These are phyloP conservation scores for Chimonanthus salicifolius DNA, from an alignment of 164 flowering plant genomes.

Conservation along the genomic window DNA sequence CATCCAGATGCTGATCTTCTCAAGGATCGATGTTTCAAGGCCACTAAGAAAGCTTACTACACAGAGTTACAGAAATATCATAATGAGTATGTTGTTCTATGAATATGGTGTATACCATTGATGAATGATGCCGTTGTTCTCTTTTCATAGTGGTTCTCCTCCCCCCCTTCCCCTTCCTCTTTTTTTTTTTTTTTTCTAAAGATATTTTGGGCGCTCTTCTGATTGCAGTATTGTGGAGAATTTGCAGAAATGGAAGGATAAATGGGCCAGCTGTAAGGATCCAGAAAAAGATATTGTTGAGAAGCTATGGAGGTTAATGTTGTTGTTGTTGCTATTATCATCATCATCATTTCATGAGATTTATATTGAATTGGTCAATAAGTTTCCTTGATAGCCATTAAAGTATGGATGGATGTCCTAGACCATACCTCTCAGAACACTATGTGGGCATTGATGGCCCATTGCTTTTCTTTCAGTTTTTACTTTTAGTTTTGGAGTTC, in stretches of 20 bases:
- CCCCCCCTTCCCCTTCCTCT: not conserved
- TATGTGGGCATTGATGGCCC: not conserved
- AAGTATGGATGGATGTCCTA: not conserved
- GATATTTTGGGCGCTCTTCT: not conserved
- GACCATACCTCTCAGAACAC: not conserved
- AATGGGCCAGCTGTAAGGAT: conserved; percentile 52
- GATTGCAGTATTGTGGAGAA: conserved; percentile 58
- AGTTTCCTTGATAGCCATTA: not conserved
- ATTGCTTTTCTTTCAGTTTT: not conserved
- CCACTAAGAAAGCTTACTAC: conserved; percentile 52
- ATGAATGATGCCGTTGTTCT: not conserved
- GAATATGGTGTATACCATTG: not conserved
- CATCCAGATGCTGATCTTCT: conserved; percentile 71
- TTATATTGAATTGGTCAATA: not conserved
- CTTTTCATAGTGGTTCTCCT: not conserved
- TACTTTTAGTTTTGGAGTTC: not conserved
- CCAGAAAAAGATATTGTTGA: conserved; percentile 49
- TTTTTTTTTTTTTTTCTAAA: not conserved
- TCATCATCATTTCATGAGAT: not conserved
- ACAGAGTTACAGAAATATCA: conserved; percentile 64
- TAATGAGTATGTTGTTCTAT: conserved; percentile 43
- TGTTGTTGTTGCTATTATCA: not conserved
- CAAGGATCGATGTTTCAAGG: conserved; percentile 36
- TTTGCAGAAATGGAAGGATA: conserved; percentile 58
- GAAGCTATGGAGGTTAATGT: conserved; percentile 44